Evolutionary conservation across 331 rosid genomes (phyloP).

Genomic region (Spiraea crenata): DNA sequence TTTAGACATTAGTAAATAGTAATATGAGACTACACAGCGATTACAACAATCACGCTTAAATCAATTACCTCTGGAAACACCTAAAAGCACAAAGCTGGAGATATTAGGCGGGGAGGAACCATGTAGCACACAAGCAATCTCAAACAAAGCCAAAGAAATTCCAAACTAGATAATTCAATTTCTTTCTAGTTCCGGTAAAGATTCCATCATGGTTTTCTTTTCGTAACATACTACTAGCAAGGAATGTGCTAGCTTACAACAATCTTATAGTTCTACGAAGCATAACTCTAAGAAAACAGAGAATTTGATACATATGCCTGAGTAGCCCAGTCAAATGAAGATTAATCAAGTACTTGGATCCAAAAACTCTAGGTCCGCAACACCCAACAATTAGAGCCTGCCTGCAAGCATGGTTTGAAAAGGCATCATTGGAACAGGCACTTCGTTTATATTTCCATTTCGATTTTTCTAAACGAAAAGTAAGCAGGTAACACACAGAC

Average conservation of each 20-base stretch:
- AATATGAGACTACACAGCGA: no score
- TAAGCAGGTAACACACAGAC: not conserved
- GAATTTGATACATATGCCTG: slow-evolving; percentile 20
- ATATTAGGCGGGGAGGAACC: not conserved
- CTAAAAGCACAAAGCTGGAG: not conserved
- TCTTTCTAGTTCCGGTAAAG: slow-evolving; percentile 40
- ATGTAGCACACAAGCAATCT: not conserved
- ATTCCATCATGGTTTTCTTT: slow-evolving; percentile 28
- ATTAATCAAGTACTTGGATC: slow-evolving; percentile 20
- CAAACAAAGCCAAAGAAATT: not conserved
- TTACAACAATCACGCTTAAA: no score
- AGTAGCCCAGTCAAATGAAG: slow-evolving; percentile 17
- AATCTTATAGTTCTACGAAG: slow-evolving; percentile 31
- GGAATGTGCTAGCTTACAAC: slow-evolving; percentile 50
- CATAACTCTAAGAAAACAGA: slow-evolving; percentile 29
- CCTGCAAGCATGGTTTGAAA: slow-evolving; percentile 25
- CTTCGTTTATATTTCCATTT: not conserved
- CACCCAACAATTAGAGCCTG: slow-evolving; percentile 15
- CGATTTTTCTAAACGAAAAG: not conserved
- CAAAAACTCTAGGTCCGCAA: slow-evolving; percentile 15
- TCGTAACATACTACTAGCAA: slow-evolving; percentile 32
- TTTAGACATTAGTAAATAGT: no score
- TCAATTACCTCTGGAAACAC: no score
- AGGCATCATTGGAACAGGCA: not conserved
- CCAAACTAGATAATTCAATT: slow-evolving; percentile 24